Base-by-base conservation (phyloP, 176 grass and related monocot genomes). In the Oropetium thomaeum region DNA sequence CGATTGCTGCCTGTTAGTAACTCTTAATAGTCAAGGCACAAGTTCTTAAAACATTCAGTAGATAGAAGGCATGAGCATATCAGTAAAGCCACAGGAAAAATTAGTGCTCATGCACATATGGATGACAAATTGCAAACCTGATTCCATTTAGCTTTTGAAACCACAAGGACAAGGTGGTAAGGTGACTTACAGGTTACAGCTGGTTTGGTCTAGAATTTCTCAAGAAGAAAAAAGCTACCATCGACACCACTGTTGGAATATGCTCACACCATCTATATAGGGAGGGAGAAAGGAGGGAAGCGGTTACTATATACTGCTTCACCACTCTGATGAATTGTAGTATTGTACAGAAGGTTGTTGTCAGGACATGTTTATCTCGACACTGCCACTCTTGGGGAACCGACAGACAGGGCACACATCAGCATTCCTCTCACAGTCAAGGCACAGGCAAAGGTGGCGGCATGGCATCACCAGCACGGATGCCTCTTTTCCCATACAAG, bases 401-500 rank as follows among this genome's bases (percentile, higher is more conserved):
- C 60, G 73, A 10, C 89, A 92, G 12, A 82, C 49, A 0, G 90
- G 90, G 53, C 90, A 92, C 1, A 71, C 42, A 5, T 69, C 65
- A 7, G 84, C 29, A 37, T 41, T 26, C 53, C 65, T 49, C 39
- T 92, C 83, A 14, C 90, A 92, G 5, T 83, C 79, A 0, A 22
- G 1, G 12, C 90, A 92, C 54, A 89, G 28, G 83, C 86, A 89
- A 4, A 92, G 86, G 66, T 92, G 90, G 51, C 83, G 75, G 80
- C 90, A 92, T 0, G 90, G 86, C 65, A 92, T 71, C 82, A 92
- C 73, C 62, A 92, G 79, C 39, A 92, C 69, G 0, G 70, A 62
- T 3, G 75, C 83, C 59, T 89, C 90, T 48, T 53, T 77, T 3
- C 3, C 14, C 0, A 26, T 49, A 38, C 90, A 89, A 29, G 20